A percentile compares a stretch with the other conserved stretches of the same genome.
Conservation (phyloP, 805 yeast species). For the Saccharomycopsis microspora region DNA sequence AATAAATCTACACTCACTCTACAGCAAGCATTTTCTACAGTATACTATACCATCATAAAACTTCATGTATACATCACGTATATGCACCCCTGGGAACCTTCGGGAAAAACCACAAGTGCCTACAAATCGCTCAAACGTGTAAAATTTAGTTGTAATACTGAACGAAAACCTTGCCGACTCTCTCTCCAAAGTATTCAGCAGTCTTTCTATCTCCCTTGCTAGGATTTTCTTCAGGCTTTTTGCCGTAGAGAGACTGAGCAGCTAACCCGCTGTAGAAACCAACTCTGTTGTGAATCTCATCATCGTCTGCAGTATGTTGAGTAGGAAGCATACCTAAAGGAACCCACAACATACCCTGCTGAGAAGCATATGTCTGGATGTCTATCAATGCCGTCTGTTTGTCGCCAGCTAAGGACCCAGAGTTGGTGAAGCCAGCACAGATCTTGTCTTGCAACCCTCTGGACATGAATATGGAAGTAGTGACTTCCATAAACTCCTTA, state of each 20-base stretch:
- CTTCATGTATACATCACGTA: too few relatives aligned
- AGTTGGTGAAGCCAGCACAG: constrained; percentile 12
- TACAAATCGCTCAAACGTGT: not conserved
- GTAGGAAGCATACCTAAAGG: constrained; percentile 11
- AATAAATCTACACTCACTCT: too few relatives aligned
- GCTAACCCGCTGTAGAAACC: constrained; percentile 3
- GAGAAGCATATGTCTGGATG: constrained; percentile 7
- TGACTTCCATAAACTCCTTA: constrained; percentile 9
- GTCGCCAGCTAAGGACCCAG: constrained; percentile 12
- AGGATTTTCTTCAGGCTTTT: not conserved
- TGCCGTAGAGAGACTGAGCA: constrained; percentile 3
- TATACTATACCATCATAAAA: too few relatives aligned
- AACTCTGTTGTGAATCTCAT: constrained; percentile 11
- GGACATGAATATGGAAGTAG: not conserved
- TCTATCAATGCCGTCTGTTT: constrained; percentile 5
- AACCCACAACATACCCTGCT: constrained; percentile 15
- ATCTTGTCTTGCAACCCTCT: constrained; percentile 12
- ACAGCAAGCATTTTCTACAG: too few relatives aligned
- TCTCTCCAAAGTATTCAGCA: constrained; percentile 7
- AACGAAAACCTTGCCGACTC: constrained; percentile 4
- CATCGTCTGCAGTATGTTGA: constrained; percentile 17
- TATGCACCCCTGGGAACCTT: too few relatives aligned
- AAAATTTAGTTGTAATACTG: not conserved
- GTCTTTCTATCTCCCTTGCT: constrained; percentile 1
- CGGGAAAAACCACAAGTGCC: too few relatives aligned